Evolutionary conservation across 306 rosid species (phyloP).

Genomic region (Luffa aegyptiaca): DNA sequence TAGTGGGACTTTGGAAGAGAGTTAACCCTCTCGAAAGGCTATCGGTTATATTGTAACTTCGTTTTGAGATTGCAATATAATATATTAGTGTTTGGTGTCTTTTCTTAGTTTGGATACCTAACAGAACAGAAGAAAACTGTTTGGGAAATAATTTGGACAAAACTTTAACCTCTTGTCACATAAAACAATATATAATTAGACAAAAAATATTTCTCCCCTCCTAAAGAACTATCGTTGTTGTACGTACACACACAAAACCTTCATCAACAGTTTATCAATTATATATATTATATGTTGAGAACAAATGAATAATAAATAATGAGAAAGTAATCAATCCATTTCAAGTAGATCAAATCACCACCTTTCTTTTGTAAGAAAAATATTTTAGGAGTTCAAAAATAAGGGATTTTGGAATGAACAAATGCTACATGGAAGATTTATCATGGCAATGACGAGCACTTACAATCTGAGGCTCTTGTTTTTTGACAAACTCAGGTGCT

Average conservation of each 20-base stretch:
- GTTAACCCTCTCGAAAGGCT: too few species aligned
- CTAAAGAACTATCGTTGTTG: background rate
- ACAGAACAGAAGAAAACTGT: background rate
- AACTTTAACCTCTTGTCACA: background rate
- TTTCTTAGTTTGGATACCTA: too few species aligned
- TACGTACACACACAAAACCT: background rate
- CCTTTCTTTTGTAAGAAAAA: background rate
- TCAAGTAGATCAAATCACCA: background rate
- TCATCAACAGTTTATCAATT: too few species aligned
- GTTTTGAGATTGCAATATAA: too few species aligned
- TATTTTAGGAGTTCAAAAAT: background rate
- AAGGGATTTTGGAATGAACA: background rate
- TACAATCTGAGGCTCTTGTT: slow-evolving; percentile 32
- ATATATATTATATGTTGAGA: too few species aligned
- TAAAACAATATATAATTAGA: background rate
- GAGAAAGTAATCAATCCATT: background rate
- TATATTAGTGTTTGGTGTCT: too few species aligned
- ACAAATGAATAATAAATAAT: background rate
- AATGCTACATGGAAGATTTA: background rate
- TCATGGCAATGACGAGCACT: slow-evolving; percentile 12
- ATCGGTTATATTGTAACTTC: too few species aligned
- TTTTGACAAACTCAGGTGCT: slow-evolving; percentile 17
- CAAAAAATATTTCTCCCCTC: background rate
- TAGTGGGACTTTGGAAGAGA: too few species aligned
- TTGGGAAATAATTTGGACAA: background rate